Evolutionary conservation across 805 yeast species (phyloP), one percentile per base, ranked within the genome.

Genomic region (Cyberlindnera sargentensis): DNA sequence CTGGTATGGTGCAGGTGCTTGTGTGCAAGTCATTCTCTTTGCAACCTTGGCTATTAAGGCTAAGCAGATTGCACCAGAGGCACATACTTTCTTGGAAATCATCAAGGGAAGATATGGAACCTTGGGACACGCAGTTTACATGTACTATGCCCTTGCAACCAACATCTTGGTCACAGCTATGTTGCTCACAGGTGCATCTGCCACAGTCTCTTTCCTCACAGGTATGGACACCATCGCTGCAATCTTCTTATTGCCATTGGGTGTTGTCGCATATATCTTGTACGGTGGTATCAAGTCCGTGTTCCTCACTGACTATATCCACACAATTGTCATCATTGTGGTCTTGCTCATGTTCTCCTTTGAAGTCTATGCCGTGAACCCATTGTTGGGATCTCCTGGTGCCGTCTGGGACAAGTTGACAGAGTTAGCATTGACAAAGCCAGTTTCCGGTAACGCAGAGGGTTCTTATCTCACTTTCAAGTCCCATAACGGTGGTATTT

Each of bases 381-480:
- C 72, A 34, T 58, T 65, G 24, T 67, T 90, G 41, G 97, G 98
- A 1, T 84, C 95, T 3, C 95, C 96, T 9, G 83, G 78, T 29
- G 72, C 68, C 11, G 85, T 90, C 25, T 90, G 84, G 76, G 95
- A 87, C 20, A 63, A 76, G 25, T 74, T 90, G 39, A 76, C 80
- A 7, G 73, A 69, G 42, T 73, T 79, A 39, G 91, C 82, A 5
- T 59, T 68, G 34, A 65, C 69, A 5, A 67, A 71, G 31, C 96
- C 97, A 23, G 76, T 83, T 31, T 69, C 64, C 11, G 95, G 95
- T 34, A 90, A 90, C 60, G 82, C 87, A 2, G 80, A 78, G 3
- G 97, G 98, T 40, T 84, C 91, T 5, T 90, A 82, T 60, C 70
- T 91, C 55, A 91, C 98, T 30, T 84, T 91, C 86, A 75, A 80